Conservation (phyloP, 345 rosid species). For the Euphorbia tirucalli region DNA sequence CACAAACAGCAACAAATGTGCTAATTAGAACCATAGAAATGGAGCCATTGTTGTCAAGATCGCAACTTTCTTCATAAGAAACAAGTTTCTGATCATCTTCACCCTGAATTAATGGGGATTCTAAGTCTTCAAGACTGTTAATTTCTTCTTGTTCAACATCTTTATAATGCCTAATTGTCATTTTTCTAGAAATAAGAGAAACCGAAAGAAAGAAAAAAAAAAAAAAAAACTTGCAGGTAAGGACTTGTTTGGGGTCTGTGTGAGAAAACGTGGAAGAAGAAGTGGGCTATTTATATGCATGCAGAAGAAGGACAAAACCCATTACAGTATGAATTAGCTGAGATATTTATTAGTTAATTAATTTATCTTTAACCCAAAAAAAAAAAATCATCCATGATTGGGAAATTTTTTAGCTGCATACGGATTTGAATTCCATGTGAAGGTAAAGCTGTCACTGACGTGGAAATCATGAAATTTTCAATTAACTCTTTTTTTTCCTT, state of each 20-base stretch:
- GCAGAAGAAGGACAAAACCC: no score
- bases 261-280: not conserved
- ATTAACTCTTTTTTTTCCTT: not conserved
- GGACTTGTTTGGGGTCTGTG: not conserved
- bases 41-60: constrained; percentile 37
- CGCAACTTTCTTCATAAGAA: constrained; percentile 19
- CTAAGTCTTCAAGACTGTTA: constrained; percentile 39
- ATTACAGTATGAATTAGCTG: no score
- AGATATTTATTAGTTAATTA: no score
- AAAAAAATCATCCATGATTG: not conserved
- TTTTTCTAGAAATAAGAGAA: constrained; percentile 4
- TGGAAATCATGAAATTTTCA: constrained; percentile 1
- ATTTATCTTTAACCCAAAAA: no score
- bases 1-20: constrained; percentile 83
- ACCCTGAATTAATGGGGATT: constrained; percentile 43
- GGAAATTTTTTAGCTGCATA: not conserved
- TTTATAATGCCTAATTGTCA: constrained; percentile 45
- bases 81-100: constrained; percentile 23
- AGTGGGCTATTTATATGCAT: constrained; percentile 12
- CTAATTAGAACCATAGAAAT: constrained; percentile 61
- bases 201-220: no score
- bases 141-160: constrained; percentile 53
- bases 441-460: constrained; percentile 43
- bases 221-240: constrained; percentile 5
- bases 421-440: constrained; percentile 24